Percentiles rank a stretch among this genome's conserved stretches.
phyloP scores from a whole-genome alignment of 352 stramenopile genomes.

The Phytopythium litorale region DNA sequence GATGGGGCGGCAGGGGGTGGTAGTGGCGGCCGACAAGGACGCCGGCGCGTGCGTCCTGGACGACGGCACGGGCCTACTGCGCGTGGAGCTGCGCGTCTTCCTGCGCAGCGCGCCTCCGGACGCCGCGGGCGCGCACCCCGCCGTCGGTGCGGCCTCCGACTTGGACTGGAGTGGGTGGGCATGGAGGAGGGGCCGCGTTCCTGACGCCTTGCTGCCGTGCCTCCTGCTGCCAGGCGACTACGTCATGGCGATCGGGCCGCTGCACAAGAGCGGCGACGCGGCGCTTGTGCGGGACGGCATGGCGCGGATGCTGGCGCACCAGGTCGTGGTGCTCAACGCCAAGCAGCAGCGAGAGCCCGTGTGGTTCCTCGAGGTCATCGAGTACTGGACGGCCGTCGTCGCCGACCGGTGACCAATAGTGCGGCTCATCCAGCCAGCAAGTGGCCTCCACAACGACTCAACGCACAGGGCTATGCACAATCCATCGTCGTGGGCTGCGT shows the following conservation, averaged over 20 bases:
- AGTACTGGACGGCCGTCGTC: slow-evolving; percentile 61
- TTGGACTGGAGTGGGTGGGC: background rate
- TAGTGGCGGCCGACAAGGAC: slow-evolving; percentile 35
- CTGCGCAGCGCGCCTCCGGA: slow-evolving; percentile 54
- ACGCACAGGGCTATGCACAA: background rate
- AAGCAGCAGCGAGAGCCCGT: slow-evolving; percentile 59
- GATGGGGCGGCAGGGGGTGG: slow-evolving; percentile 52
- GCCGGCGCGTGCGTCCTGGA: slow-evolving; percentile 48
- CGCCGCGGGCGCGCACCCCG: slow-evolving; percentile 27
- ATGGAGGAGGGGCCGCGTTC: background rate
- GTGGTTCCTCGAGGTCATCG: slow-evolving; percentile 71
- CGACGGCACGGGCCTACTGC: slow-evolving; percentile 65
- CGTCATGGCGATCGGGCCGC: slow-evolving; percentile 75
- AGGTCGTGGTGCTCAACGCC: slow-evolving; percentile 48
- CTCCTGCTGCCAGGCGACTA: slow-evolving; percentile 41
- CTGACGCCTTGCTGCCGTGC: background rate
- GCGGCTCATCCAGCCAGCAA: background rate
- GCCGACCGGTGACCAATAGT: slow-evolving; percentile 6
- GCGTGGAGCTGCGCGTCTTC: slow-evolving; percentile 58
- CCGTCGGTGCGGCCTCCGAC: slow-evolving; percentile 20
- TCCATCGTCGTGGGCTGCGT: slow-evolving; percentile 1
- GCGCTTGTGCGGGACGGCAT: background rate
- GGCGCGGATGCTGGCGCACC: slow-evolving; percentile 48
- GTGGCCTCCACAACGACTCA: background rate
- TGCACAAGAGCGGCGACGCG: slow-evolving; percentile 30